Evolutionary conservation across 352 stramenopile genomes (phyloP), one percentile per base, ranked within the genome.

Genomic region (Pythium monospermum): DNA sequence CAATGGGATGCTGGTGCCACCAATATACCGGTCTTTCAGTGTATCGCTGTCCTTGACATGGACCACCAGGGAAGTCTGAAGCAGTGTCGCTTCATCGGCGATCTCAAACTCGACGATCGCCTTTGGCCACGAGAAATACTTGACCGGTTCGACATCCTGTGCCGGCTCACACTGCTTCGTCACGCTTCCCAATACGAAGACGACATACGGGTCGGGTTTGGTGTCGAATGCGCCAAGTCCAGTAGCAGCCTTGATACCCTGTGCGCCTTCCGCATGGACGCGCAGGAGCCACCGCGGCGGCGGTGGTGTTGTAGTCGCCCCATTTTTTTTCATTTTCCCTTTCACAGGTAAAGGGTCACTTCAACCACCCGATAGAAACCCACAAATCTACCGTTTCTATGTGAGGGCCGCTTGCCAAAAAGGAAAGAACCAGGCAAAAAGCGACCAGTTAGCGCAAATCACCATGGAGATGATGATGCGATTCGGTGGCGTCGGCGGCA

Each of bases 11-110:
- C 42, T 57, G 21, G 61, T 37, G 23, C 71, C 71, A 15, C 69
- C 71, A 54, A 83, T 77, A 49, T 77, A 80, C 47, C 71, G 60
- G 42, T 79, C 64, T 33, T 68, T 66, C 19, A 80, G 38, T 43
- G 68, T 50, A 33, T 77, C 71, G 31, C 64, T 74, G 61, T 83
- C 71, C 46, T 73, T 73, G 22, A 78, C 70, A 27, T 77, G 69
- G 19, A 83, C 19, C 22, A 59, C 49, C 3, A 83, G 49, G 15
- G 57, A 41, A 15, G 36, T 26, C 13, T 54, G 40, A 3, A 38
- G 38, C 11, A 72, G 26, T 21, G 15, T 35, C 2, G 25, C 42
- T 21, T 66, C 63, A 5, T 63, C 53, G 1, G 19, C 35, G 4
- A 73, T 32, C 12, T 61, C 58, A 40, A 83, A 83, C 45, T 76